Conservation (phyloP, 2,329 filamentous ascomycete genomes). For the Madurella fahalii region DNA sequence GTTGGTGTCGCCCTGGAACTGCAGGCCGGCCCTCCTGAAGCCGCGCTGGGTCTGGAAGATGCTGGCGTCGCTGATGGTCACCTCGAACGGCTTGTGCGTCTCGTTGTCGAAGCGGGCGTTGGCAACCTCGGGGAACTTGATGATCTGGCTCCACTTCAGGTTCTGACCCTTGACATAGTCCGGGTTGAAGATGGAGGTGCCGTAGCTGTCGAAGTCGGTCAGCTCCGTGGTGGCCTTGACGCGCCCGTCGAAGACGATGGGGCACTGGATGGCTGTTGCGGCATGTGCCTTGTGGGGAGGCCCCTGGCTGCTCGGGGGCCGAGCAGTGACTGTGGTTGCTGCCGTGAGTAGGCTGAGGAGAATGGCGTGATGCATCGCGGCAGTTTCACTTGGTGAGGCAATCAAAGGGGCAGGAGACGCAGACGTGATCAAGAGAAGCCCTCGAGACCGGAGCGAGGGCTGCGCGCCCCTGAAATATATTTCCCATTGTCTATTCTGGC, state of each 20-base stretch:
- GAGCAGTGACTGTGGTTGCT: slow-evolving; percentile 9
- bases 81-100: slow-evolving; percentile 38
- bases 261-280: slow-evolving; percentile 29
- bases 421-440: not conserved
- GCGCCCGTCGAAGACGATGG: slow-evolving; percentile 37
- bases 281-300: slow-evolving; percentile 1
- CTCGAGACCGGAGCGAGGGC: not conserved
- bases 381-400: not conserved
- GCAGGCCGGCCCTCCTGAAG: slow-evolving; percentile 43
- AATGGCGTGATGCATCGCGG: slow-evolving; percentile 20
- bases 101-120: slow-evolving; percentile 37
- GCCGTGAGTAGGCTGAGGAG: slow-evolving; percentile 21
- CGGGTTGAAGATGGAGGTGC: slow-evolving; percentile 33
- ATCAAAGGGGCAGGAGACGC: not conserved
- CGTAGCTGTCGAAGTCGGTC: slow-evolving; percentile 32
- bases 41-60: slow-evolving; percentile 44
- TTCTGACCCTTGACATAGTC: slow-evolving; percentile 36
- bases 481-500: not conserved
- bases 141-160: slow-evolving; percentile 36
- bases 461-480: not conserved
- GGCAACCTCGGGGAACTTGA: slow-evolving; percentile 30
- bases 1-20: slow-evolving; percentile 41
- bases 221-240: slow-evolving; percentile 26
- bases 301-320: not conserved
- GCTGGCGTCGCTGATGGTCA: slow-evolving; percentile 41